Conservation (phyloP, 2,329 filamentous ascomycete genomes). For the Calycina herbarum region DNA sequence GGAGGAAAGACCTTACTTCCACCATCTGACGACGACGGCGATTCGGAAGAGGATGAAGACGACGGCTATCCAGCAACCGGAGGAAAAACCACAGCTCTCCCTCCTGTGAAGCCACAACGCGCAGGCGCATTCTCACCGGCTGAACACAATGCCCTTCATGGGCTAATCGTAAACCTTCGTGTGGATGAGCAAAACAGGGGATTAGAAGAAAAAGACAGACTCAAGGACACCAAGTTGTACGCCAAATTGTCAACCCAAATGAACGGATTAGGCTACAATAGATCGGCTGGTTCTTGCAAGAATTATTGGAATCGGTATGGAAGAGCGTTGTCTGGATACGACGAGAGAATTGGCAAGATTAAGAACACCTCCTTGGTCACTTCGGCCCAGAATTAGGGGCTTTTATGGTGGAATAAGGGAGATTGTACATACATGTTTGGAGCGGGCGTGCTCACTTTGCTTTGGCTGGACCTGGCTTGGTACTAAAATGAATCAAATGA, state of each 20-base stretch:
- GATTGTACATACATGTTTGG: not conserved
- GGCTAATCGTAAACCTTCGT: not conserved
- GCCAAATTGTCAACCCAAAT: not conserved
- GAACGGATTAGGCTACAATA: not conserved
- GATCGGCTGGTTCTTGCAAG: slow-evolving; percentile 18
- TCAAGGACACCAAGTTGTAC: not conserved
- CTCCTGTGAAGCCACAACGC: not conserved
- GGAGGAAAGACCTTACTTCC: not conserved
- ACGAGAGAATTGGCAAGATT: slow-evolving; percentile 16
- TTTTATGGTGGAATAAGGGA: not conserved
- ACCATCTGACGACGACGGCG: not conserved
- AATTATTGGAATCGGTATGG: slow-evolving; percentile 23
- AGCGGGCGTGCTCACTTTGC: not conserved
- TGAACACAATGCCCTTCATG: not conserved
- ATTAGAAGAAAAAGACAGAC: not conserved
- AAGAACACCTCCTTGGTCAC: slow-evolving; percentile 10
- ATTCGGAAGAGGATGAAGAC: not conserved
- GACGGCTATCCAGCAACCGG: not conserved
- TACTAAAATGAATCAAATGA: not conserved
- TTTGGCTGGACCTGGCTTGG: not conserved
- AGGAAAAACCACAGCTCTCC: not conserved
- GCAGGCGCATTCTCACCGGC: not conserved
- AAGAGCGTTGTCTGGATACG: slow-evolving; percentile 6
- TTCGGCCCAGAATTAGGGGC: slow-evolving; percentile 14
- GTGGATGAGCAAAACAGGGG: not conserved